Evolutionary conservation across 768 basidiomycete genomes (phyloP).

Genomic region (Boletus pseudopeckii): DNA sequence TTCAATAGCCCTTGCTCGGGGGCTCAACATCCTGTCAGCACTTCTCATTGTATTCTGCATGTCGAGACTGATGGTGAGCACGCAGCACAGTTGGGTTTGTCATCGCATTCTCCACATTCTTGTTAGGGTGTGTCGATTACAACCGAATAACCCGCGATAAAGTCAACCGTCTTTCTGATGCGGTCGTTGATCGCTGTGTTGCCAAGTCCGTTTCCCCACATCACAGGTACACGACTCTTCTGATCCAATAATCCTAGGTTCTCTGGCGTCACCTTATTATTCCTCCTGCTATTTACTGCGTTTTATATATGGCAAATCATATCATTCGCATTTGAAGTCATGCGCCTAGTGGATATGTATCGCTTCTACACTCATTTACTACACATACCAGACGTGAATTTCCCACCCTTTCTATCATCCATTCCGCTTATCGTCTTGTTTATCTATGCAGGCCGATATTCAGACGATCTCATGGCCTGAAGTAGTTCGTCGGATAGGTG

Average conservation of each 20-base stretch:
- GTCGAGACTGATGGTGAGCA: constrained; percentile 25
- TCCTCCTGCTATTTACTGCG: constrained; percentile 78
- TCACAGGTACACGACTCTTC: not conserved
- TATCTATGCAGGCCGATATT: constrained; percentile 81
- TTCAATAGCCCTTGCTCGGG: constrained; percentile 86
- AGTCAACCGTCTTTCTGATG: constrained; percentile 68
- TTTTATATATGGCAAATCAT: constrained; percentile 90
- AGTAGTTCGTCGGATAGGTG: constrained; percentile 84
- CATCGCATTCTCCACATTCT: constrained; percentile 96
- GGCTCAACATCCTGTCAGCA: constrained; percentile 92
- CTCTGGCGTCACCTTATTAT: constrained; percentile 79
- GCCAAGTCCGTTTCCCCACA: constrained; percentile 56
- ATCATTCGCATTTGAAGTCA: constrained; percentile 69
- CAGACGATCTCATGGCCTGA: constrained; percentile 97
- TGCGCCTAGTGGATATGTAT: constrained; percentile 90
- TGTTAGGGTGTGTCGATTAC: constrained; percentile 94
- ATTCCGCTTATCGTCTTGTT: constrained; percentile 11
- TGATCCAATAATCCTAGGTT: constrained; percentile 48
- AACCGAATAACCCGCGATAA: constrained; percentile 67
- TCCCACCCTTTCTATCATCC: not conserved
- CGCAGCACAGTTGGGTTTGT: constrained; percentile 95
- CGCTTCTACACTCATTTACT: constrained; percentile 93
- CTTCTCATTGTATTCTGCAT: constrained; percentile 16
- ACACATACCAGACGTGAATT: constrained; percentile 83
- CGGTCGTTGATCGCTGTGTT: constrained; percentile 79